A percentile compares a stretch with the other conserved stretches of the same genome.
Evolutionary conservation across 306 rosid species (phyloP).

Genomic region (Bauhinia variegata): DNA sequence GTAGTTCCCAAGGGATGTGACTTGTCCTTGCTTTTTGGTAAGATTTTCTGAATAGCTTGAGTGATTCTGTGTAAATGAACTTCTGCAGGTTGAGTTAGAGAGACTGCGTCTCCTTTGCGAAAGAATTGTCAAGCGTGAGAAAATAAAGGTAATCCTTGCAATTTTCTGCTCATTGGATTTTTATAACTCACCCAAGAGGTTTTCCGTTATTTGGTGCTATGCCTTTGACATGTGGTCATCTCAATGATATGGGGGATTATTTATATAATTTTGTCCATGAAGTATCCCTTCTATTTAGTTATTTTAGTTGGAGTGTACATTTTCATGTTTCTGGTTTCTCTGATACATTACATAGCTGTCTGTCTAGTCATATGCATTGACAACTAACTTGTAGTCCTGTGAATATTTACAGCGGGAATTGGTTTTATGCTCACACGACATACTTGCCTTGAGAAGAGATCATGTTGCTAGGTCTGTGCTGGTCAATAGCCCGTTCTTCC

Average conservation of each 20-base stretch:
- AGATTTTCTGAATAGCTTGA: constrained; percentile 10
- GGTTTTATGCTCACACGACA: constrained; percentile 83
- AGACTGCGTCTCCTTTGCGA: constrained; percentile 94
- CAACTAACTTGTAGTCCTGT: constrained; percentile 28
- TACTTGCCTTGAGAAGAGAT: constrained; percentile 86
- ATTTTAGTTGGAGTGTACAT: neutral
- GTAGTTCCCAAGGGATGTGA: neutral
- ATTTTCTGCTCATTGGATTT: neutral
- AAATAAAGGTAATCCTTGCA: constrained; percentile 71
- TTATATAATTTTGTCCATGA: neutral
- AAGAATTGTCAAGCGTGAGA: constrained; percentile 93
- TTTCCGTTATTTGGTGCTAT: constrained; percentile 10
- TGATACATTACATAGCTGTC: constrained; percentile 3
- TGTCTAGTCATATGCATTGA: constrained; percentile 29
- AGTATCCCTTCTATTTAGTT: neutral
- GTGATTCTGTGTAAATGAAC: constrained; percentile 30
- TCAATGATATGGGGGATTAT: neutral
- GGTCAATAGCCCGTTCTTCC: constrained; percentile 61
- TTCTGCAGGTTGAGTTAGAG: constrained; percentile 90
- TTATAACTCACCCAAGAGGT: neutral
- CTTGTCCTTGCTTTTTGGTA: neutral
- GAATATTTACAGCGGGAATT: constrained; percentile 79
- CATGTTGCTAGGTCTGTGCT: constrained; percentile 71
- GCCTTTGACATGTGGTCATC: constrained; percentile 21
- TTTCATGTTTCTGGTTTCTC: neutral